Conservation (phyloP, 2,329 filamentous ascomycete genomes). For the Hypoxylon sp. region DNA sequence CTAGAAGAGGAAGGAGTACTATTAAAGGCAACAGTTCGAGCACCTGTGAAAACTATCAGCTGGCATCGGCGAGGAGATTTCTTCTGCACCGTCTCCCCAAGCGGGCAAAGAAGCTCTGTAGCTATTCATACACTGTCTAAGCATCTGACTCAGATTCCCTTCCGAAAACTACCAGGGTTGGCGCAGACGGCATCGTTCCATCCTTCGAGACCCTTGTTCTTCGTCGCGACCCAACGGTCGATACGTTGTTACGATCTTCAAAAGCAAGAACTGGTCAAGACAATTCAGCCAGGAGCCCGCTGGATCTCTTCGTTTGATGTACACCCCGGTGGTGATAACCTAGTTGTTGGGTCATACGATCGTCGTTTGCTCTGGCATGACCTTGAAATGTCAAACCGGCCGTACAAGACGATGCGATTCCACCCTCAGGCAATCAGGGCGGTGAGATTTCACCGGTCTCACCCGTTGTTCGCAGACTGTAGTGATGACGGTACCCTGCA, state of each 20-base stretch:
- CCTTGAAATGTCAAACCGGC: slow-evolving; percentile 88
- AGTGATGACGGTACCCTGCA: slow-evolving; percentile 95
- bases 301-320: slow-evolving; percentile 96
- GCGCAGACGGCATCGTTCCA: slow-evolving; percentile 95
- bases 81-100: slow-evolving; percentile 90
- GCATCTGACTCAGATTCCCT: slow-evolving; percentile 94
- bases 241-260: slow-evolving; percentile 96
- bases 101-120: slow-evolving; percentile 82
- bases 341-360: slow-evolving; percentile 96
- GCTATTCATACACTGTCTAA: slow-evolving; percentile 96
- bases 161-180: slow-evolving; percentile 81
- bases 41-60: slow-evolving; percentile 86
- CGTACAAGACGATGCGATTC: slow-evolving; percentile 97
- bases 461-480: slow-evolving; percentile 90
- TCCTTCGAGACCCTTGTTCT: slow-evolving; percentile 91
- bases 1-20: slow-evolving; percentile 85
- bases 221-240: slow-evolving; percentile 93
- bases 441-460: slow-evolving; percentile 86
- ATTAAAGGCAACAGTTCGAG: slow-evolving; percentile 83
- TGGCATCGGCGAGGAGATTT: slow-evolving; percentile 98
- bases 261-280: slow-evolving; percentile 91
- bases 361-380: slow-evolving; percentile 96
- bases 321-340: slow-evolving; percentile 92
- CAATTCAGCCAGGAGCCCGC: slow-evolving; percentile 90
- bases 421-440: slow-evolving; percentile 91